phyloP scores from a whole-genome alignment of 2,329 filamentous ascomycete species.

The Xylariaceae sp. region DNA sequence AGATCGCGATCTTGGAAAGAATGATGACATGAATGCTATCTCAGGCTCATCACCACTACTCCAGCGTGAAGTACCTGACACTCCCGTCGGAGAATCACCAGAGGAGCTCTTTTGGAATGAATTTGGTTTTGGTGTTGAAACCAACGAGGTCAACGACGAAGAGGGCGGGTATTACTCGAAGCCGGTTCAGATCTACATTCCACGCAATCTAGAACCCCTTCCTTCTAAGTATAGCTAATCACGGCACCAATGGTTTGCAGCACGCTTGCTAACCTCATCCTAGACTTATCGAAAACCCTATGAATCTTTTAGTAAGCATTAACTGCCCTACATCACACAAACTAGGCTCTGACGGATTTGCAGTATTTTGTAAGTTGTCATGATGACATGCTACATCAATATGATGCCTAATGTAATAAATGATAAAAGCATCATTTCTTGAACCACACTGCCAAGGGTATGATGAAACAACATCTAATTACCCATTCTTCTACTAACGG shows the following conservation, averaged over 20 bases:
- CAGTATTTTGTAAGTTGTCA: slow-evolving; percentile 44
- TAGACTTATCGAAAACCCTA: slow-evolving; percentile 64
- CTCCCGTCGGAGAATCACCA: slow-evolving; percentile 26
- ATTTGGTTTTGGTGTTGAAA: slow-evolving; percentile 44
- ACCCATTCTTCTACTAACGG: slow-evolving; percentile 38
- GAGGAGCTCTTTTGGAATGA: slow-evolving; percentile 34
- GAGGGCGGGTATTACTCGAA: slow-evolving; percentile 65
- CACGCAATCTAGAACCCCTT: slow-evolving; percentile 43
- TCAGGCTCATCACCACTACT: slow-evolving; percentile 32
- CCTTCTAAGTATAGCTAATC: slow-evolving; percentile 34
- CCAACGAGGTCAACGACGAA: slow-evolving; percentile 49
- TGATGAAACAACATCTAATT: background rate
- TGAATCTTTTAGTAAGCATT: slow-evolving; percentile 62
- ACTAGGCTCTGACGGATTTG: slow-evolving; percentile 15
- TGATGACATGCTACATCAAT: slow-evolving; percentile 1
- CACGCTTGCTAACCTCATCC: slow-evolving; percentile 31
- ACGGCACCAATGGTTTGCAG: background rate
- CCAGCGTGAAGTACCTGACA: slow-evolving; percentile 22
- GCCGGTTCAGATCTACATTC: slow-evolving; percentile 58
- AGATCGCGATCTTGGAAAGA: slow-evolving; percentile 66
- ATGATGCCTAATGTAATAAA: slow-evolving; percentile 4
- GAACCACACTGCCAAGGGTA: slow-evolving; percentile 70
- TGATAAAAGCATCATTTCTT: slow-evolving; percentile 58
- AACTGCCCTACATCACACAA: background rate
- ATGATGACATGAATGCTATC: slow-evolving; percentile 67